Base-by-base conservation (phyloP, 192 early-diverging fungal genomes). In the Radiomyces spectabilis region DNA sequence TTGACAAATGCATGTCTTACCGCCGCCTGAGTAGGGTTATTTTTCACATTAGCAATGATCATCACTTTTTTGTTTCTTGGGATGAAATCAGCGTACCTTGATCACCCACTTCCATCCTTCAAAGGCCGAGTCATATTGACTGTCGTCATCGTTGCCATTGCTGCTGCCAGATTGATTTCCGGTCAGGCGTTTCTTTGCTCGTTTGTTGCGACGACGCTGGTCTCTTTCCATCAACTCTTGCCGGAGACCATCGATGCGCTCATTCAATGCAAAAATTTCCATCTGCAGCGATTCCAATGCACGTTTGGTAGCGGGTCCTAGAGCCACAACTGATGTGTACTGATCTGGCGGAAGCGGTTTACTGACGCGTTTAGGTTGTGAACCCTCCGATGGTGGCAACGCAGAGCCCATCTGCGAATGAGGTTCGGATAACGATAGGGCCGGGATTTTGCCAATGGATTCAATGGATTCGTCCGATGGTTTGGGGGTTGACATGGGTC, bases 211-310 rank as follows among this genome's bases (percentile, higher is more conserved):
- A 9, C 16, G 24, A 18, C 34, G 30, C 43, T 38, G 47, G 42
- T 57, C 43, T 37, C 55, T 41, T 16, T 51, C 51, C 15, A 55
- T 25, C 24, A 70, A 49, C 27, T 70, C 61, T 27, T 56, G 51
- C 32, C 62, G 50, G 15, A 70, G 19, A 2, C 43, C 57, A 44
- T 70, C 61, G 41, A 70, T 65, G n/a, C 68, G 55, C 19, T 53
- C 57, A 44, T 70, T 64, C 22, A 70, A 42, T 18, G 62, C 57
- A 25, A 55, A 51, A 22, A 70, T 63, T 33, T 70, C 68, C 7
- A 19, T 30, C 27, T 70, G 57, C 22, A 70, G 37, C 8, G 57
- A 50, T n/a, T 70, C 68, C 15, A 70, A 41, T 15, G 68, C 68
- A 19, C 57, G 51, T 45, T 59, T 53, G 1, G 68, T 63, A 13